Evolutionary conservation across 495 filamentous ascomycete genomes (phyloP), one percentile per base, ranked within the genome.

Genomic region (Xeromyces bisporus): DNA sequence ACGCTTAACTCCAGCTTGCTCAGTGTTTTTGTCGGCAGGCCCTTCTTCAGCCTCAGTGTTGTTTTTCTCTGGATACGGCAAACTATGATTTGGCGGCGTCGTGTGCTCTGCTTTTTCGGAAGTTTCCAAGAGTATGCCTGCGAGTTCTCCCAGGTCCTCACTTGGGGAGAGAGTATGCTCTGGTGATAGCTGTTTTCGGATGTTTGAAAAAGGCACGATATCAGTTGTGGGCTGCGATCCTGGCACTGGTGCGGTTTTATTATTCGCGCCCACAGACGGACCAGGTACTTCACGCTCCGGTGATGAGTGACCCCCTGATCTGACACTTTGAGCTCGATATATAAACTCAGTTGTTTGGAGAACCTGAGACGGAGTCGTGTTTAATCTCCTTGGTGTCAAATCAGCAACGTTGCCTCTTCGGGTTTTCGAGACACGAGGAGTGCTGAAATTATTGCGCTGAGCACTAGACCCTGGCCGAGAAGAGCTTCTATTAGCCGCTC

Each of bases 131-230:
- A 59, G 35, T 45, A 56, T 51, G 11, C 29, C 26, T 7, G 46
- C 43, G 29, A 61, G 38, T 21, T 56, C 51, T 28, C 35, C 38
- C 2, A 40, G 20, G 13, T 52, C 48, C 13, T 47, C 38, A 11
- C 41, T 47, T 3, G 36, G 32, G 7, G 36, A 38, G 8, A 29
- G 23, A 16, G 30, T 38, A 25, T 28, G 21, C 1, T 29, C 18
- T 10, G 35, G 37, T 2, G 39, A 43, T 16, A 43, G 23, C 12
- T 37, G 33, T 23, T 39, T 32, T 11, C 35, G 33, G 15, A 55
- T 20, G 23, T 35, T 46, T 10, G 43, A 42, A 24, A 55, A 55
- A 10, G 51, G 46, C 1, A 52, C 42, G 16, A 55, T 55, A 14
- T 31, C 31, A 14, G 14, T 26, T 1, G 28, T 15, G 18, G 16